These are phyloP conservation scores for Xylariales sp. DNA, from an alignment of 2,329 filamentous ascomycete species.

Conservation along the genomic window DNA sequence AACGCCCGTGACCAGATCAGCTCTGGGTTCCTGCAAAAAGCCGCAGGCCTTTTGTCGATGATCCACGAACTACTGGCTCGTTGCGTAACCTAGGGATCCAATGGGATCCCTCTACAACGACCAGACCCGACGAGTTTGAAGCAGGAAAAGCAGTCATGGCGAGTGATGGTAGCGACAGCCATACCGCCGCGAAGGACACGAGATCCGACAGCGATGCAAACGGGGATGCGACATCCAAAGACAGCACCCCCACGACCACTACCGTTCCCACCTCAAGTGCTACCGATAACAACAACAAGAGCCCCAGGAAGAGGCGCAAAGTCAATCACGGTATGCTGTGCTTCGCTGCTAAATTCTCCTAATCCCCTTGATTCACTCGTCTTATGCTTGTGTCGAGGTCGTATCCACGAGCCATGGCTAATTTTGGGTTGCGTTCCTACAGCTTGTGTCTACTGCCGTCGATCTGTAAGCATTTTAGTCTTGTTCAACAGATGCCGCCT, in stretches of 20 bases:
- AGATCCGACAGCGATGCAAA: conserved; percentile 10
- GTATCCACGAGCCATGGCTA: conserved; percentile 26
- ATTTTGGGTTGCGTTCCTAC: conserved; percentile 40
- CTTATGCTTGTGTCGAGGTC: conserved; percentile 8
- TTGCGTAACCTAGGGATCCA: conserved; percentile 13
- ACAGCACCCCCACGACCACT: conserved; percentile 9
- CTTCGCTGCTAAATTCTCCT: conserved; percentile 18
- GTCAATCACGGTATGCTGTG: conserved; percentile 74
- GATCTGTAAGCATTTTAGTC: conserved; percentile 67
- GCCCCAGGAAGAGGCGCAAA: conserved; percentile 80
- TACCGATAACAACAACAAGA: conserved; percentile 40
- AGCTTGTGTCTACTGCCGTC: conserved; percentile 86
- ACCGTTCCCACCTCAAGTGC: conserved; percentile 3
- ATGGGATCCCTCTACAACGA: conserved; percentile 9
- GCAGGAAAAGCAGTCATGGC: conserved; percentile 12
- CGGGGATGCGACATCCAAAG: conserved; percentile 3
- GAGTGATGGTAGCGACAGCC: conserved; percentile 9
- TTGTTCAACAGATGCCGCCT: conserved; percentile 23
- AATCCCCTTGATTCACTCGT: conserved; percentile 12
- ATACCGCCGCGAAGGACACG: conserved; percentile 11
- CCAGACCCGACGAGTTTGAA: conserved; percentile 10
- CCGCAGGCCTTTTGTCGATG: conserved; percentile 10
- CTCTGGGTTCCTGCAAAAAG: conserved; percentile 9
- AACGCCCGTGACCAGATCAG: conserved; percentile 8
- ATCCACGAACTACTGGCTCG: conserved; percentile 10